phyloP scores from a whole-genome alignment of 257 asterid species.

The Solanum paucissectum region DNA sequence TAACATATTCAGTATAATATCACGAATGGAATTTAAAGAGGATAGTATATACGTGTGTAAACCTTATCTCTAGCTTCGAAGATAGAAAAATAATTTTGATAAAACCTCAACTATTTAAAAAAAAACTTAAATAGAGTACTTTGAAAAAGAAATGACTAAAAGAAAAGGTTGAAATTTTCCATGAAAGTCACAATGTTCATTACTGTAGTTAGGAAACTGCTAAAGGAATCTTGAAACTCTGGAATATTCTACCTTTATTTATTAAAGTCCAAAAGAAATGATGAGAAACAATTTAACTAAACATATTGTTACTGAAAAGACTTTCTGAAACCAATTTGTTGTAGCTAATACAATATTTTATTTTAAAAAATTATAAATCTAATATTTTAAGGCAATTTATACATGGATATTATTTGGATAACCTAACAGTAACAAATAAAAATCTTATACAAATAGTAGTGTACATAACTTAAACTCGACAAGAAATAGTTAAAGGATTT shows the following conservation, averaged over 20 bases:
- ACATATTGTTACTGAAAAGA: neutral
- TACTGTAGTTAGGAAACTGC: neutral
- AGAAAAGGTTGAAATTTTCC: neutral
- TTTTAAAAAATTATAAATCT: too few species aligned
- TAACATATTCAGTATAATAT: too few species aligned
- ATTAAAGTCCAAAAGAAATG: neutral
- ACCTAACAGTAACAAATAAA: too few species aligned
- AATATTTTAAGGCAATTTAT: too few species aligned
- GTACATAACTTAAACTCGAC: neutral
- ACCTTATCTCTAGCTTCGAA: neutral
- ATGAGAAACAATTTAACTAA: neutral
- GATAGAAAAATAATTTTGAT: neutral
- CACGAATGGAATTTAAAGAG: too few species aligned
- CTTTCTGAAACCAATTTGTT: neutral
- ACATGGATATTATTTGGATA: neutral
- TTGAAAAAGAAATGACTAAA: neutral
- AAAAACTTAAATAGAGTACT: neutral
- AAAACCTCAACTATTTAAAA: neutral
- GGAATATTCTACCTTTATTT: neutral
- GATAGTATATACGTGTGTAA: accelerated
- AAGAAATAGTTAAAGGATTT: neutral
- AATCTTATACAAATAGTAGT: too few species aligned
- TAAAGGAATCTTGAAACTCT: neutral
- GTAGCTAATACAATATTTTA: too few species aligned
- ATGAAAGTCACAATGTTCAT: neutral